These are phyloP conservation scores for Epichloe sp. DNA, from an alignment of 2,329 filamentous ascomycete species.

Conservation along the genomic window DNA sequence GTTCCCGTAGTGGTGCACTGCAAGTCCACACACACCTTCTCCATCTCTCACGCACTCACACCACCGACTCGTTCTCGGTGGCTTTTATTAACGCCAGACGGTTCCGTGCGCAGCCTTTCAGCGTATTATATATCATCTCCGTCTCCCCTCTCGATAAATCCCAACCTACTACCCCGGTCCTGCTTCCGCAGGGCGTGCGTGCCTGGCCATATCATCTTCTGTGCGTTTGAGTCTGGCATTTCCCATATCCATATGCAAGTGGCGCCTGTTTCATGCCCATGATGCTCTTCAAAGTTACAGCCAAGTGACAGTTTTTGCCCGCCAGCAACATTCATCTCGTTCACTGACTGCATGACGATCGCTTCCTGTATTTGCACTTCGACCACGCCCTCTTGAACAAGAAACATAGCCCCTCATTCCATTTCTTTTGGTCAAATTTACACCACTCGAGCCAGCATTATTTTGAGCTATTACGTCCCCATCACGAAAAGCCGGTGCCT, in stretches of 20 bases:
- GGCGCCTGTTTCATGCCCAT: neutral
- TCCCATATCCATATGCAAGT: neutral
- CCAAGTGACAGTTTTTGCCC: neutral
- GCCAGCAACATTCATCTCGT: neutral
- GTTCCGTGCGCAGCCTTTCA: neutral
- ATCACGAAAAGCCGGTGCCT: too few relatives aligned
- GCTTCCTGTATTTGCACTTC: neutral
- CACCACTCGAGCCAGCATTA: too few relatives aligned
- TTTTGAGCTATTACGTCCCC: too few relatives aligned
- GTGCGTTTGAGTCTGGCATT: neutral
- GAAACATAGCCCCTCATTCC: too few relatives aligned
- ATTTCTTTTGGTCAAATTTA: too few relatives aligned
- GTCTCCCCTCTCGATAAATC: neutral
- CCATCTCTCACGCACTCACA: neutral
- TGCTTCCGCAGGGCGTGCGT: slow-evolving; percentile 6
- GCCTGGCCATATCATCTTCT: neutral
- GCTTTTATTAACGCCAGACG: neutral
- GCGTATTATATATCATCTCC: slow-evolving; percentile 4
- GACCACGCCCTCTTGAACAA: neutral
- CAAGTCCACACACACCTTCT: neutral
- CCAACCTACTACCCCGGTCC: neutral
- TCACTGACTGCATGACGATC: neutral
- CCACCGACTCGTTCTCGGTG: neutral
- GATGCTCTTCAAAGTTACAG: neutral
- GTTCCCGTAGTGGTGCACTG: neutral